Evolutionary conservation across 2,329 filamentous ascomycete genomes (phyloP), one percentile per base, ranked within the genome.

Genomic region (Botrytis byssoidea): DNA sequence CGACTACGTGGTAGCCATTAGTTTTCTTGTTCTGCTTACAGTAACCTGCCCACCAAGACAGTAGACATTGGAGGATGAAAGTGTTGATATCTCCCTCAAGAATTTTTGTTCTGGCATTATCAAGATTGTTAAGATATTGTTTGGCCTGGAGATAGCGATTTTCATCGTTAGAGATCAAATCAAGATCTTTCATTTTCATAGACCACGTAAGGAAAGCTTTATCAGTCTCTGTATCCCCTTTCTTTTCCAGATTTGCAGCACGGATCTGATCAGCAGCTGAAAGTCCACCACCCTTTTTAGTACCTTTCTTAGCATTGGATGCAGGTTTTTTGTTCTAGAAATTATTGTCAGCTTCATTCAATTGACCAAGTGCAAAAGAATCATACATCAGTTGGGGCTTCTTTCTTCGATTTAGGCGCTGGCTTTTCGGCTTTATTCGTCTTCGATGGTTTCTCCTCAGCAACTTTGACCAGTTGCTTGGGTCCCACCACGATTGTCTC

Each of bases 401-500:
- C 77, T 46, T 79, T 79, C 68, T 81, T 79, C 16, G 76, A 73
- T 37, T 77, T 77, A 3, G 75, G 40, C 9, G 66, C 42, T 29
- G 73, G 68, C 51, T 77, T 79, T 35, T 75, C 75, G 4, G 40
- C 42, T 63, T 72, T 74, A 16, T n/a, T 40, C n/a, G 73, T 46
- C 57, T 77, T 79, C 29, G 73, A 73, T n/a, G 76, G 74, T 42
- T 78, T 79, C 22, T 77, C 79, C 69, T 80, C 79, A 1, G 75
- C 74, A 29, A 76, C 35, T 73, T 81, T 81, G 25, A 73, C 64
- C 4, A 81, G 70, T 51, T 74, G 72, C 60, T 81, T 81, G 5
- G 76, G 74, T n/a, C 79, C 78, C 32, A 88, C 85, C 1, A 91
- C 86, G 67, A 93, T 87, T 6, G 84, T 88, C 79, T 93, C 90